Percentiles rank a stretch among this genome's conserved stretches.
Conservation (phyloP, 2,329 filamentous ascomycete genomes). For the Berkeleyomyces basicola region DNA sequence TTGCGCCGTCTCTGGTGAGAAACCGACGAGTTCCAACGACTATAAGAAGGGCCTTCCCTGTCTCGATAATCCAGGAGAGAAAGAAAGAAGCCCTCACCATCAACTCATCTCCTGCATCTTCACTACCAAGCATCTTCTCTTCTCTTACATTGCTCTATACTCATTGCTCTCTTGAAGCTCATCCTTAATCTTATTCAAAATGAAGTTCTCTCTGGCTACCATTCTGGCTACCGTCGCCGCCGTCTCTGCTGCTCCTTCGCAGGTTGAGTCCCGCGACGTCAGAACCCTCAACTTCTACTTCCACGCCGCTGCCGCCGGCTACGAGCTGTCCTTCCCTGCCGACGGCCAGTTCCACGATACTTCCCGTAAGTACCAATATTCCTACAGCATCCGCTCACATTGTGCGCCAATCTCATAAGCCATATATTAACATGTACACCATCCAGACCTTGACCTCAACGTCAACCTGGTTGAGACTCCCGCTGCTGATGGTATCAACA, state of each 20-base stretch:
- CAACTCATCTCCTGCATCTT: background rate
- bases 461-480: constrained; percentile 27
- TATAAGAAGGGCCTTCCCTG: constrained; percentile 1
- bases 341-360: constrained; percentile 23
- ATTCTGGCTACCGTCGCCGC: constrained; percentile 7
- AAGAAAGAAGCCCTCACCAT: background rate
- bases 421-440: background rate
- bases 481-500: constrained; percentile 26
- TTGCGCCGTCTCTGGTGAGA: background rate
- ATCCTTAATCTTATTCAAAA: background rate
- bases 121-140: background rate
- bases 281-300: constrained; percentile 29
- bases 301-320: constrained; percentile 26
- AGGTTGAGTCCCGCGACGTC: constrained; percentile 16
- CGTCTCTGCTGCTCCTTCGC: constrained; percentile 7
- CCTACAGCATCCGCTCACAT: background rate
- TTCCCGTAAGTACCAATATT: constrained; percentile 24
- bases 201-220: constrained; percentile 12
- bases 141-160: background rate
- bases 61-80: background rate
- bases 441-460: constrained; percentile 24
- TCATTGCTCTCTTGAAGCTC: background rate
- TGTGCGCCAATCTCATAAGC: no score
- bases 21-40: background rate
- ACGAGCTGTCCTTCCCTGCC: constrained; percentile 26